Evolutionary conservation across 441 rosid genomes (phyloP).

Genomic region (Gossypium schwendimanii): DNA sequence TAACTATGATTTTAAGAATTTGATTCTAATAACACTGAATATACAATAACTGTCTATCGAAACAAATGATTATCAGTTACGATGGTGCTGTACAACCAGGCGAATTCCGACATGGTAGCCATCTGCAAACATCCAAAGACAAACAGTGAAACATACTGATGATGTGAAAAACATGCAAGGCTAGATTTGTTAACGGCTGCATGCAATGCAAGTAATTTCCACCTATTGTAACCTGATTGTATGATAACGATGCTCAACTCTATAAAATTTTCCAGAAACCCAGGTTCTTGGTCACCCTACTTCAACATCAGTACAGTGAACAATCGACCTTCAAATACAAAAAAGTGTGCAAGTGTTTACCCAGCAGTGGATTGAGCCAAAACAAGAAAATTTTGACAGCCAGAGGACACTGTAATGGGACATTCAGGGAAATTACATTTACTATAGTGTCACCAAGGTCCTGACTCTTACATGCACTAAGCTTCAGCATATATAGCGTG

Average conservation of each 20-base stretch:
- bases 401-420: too few relatives aligned
- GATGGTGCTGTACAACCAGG: slow-evolving; percentile 9
- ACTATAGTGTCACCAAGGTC: background rate
- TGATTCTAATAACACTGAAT: slow-evolving; percentile 5
- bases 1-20: background rate
- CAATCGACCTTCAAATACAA: background rate
- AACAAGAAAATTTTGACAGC: too few relatives aligned
- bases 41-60: slow-evolving; percentile 2
- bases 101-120: background rate
- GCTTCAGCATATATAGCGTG: background rate
- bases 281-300: background rate
- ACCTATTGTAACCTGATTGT: background rate
- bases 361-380: background rate
- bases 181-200: background rate
- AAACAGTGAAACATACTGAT: background rate
- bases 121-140: slow-evolving; percentile 6
- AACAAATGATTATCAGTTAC: slow-evolving; percentile 4
- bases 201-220: background rate
- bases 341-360: background rate
- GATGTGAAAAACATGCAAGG: background rate
- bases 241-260: background rate
- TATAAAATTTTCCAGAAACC: background rate
- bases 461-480: background rate
- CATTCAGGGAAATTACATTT: background rate
- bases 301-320: background rate